These are phyloP conservation scores for Polyporus arcularius DNA, from an alignment of 768 basidiomycete species.

Conservation along the genomic window DNA sequence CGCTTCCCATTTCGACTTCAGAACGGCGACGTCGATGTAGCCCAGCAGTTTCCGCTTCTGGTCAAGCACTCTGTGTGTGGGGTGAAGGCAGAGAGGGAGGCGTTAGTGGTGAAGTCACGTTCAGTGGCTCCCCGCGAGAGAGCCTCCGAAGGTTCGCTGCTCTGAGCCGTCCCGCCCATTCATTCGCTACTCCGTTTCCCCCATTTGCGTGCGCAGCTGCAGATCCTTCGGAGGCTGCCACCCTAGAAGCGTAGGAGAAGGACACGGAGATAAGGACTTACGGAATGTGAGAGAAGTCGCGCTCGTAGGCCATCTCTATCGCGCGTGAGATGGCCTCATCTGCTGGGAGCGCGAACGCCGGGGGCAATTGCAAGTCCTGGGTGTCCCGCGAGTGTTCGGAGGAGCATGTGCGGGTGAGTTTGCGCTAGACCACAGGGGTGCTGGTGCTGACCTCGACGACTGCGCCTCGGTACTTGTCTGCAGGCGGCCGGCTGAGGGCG, in stretches of 20 bases:
- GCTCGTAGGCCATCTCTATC: constrained; percentile 87
- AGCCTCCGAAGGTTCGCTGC: background rate
- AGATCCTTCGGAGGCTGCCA: background rate
- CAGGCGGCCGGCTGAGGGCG: background rate
- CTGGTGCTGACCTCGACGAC: constrained; percentile 75
- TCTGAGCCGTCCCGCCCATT: no score
- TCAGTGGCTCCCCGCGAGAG: background rate
- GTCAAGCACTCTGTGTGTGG: constrained; percentile 65
- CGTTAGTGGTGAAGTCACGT: background rate
- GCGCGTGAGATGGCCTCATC: constrained; percentile 73
- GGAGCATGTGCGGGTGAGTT: background rate
- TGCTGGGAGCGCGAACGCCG: constrained; percentile 80
- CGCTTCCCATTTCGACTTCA: constrained; percentile 81
- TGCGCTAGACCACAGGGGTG: background rate
- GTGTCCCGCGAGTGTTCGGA: background rate
- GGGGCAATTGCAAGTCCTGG: constrained; percentile 82
- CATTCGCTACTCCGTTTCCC: no score
- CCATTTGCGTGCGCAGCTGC: background rate
- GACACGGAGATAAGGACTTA: constrained; percentile 35
- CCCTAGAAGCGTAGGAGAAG: background rate
- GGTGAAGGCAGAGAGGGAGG: background rate
- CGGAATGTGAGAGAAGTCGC: constrained; percentile 95
- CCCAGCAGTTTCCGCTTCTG: constrained; percentile 74
- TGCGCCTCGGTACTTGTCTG: constrained; percentile 79
- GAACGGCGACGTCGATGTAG: constrained; percentile 73